phyloP scores from a whole-genome alignment of 2,329 filamentous ascomycete species.

The Botrytis tulipae region DNA sequence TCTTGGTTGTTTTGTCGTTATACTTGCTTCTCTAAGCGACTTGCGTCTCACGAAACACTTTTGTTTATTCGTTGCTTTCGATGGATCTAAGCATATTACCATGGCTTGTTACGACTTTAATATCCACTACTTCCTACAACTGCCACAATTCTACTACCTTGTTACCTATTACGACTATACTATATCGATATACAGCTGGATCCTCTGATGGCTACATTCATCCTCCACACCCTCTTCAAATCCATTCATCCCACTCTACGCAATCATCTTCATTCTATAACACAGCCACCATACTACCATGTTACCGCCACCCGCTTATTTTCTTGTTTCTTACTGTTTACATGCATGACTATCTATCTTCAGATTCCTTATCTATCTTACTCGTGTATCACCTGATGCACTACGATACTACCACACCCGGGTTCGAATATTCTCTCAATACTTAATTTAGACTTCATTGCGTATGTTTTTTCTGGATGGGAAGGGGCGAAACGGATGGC shows the following conservation, averaged over 20 bases:
- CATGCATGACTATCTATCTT: constrained; percentile 15
- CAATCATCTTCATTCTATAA: background rate
- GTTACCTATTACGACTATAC: background rate
- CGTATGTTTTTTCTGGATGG: constrained; percentile 3
- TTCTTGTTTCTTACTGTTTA: constrained; percentile 15
- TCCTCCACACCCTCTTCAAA: constrained; percentile 15
- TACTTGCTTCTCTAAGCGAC: constrained; percentile 18
- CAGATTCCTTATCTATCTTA: constrained; percentile 5
- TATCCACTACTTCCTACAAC: background rate
- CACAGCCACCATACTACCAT: constrained; percentile 8
- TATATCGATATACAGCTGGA: background rate
- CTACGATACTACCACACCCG: constrained; percentile 7
- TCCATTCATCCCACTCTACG: constrained; percentile 6
- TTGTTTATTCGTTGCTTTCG: background rate
- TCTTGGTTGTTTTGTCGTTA: constrained; percentile 5
- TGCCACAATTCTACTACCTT: background rate
- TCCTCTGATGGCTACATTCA: constrained; percentile 1
- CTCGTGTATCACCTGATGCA: constrained; percentile 13
- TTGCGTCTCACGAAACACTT: constrained; percentile 17
- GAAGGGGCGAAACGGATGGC: constrained; percentile 6
- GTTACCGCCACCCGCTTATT: constrained; percentile 14
- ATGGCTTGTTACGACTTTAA: constrained; percentile 1
- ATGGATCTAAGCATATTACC: background rate
- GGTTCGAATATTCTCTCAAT: background rate
- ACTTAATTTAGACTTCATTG: constrained; percentile 12